phyloP scores from a whole-genome alignment of 176 grass and related monocot species.

The Avena sativa region DNA sequence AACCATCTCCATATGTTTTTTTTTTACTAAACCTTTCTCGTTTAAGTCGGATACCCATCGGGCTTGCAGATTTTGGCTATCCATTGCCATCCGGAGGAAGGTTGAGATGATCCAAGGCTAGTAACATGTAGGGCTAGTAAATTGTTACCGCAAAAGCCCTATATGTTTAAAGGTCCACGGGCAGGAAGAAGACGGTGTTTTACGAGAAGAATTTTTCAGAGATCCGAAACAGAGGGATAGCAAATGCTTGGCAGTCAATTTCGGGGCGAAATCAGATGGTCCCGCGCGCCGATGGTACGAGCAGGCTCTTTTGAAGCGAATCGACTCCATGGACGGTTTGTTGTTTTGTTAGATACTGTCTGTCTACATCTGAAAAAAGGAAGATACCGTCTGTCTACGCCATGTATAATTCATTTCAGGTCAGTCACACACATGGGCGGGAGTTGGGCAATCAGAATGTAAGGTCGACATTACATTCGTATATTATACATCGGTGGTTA shows the following conservation, averaged over 20 bases:
- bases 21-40: too few species aligned
- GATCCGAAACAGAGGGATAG: background rate
- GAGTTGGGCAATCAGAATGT: background rate
- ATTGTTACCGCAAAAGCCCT: too few species aligned
- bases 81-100: too few species aligned
- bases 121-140: too few species aligned
- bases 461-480: background rate
- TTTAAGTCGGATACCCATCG: too few species aligned
- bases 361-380: background rate
- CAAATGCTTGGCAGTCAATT: background rate
- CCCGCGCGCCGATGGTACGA: background rate
- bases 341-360: background rate
- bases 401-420: background rate
- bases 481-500: background rate
- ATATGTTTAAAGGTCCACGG: too few species aligned
- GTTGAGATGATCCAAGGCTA: too few species aligned
- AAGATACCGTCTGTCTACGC: background rate
- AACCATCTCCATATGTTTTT: too few species aligned
- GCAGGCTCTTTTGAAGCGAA: background rate
- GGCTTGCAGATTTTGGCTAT: too few species aligned
- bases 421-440: background rate
- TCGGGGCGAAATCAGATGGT: background rate
- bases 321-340: background rate
- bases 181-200: too few species aligned
- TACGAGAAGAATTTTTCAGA: background rate